Evolutionary conservation across 148 eudicot species (phyloP).

Genomic region (Vaccinium darrowii): DNA sequence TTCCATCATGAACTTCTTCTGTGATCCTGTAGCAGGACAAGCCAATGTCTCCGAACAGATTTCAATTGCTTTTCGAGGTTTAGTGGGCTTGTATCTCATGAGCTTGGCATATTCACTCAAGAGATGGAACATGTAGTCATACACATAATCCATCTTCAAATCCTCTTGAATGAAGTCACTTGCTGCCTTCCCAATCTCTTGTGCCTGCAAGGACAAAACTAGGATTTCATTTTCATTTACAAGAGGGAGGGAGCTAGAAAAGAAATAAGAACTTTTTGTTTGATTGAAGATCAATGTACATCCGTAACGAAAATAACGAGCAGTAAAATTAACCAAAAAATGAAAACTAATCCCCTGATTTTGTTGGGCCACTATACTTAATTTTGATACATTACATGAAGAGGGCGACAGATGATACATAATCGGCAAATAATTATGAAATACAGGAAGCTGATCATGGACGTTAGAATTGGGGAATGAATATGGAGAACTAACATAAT

Average conservation of each 20-base stretch:
- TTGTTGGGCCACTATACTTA: not conserved
- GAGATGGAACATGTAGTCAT: slow-evolving; percentile 86
- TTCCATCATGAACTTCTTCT: slow-evolving; percentile 59
- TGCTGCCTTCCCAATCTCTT: not conserved
- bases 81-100: slow-evolving; percentile 57
- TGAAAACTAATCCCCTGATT: not conserved
- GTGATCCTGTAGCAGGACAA: slow-evolving; percentile 44
- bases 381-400: not conserved
- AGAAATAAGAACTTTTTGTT: not conserved
- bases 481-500: too few species aligned
- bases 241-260: not conserved
- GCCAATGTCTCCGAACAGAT: slow-evolving; percentile 76
- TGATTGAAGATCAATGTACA: not conserved
- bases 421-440: too few species aligned
- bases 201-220: not conserved
- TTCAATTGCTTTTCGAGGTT: slow-evolving; percentile 56
- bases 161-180: slow-evolving; percentile 1
- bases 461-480: too few species aligned
- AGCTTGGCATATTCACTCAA: slow-evolving; percentile 71
- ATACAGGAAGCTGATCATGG: too few species aligned
- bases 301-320: not conserved
- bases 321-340: not conserved
- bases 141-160: slow-evolving; percentile 67
- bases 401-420: not conserved
- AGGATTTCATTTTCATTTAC: not conserved